A percentile compares a stretch with the other conserved stretches of the same genome.
Evolutionary conservation across 2,329 filamentous ascomycete genomes (phyloP).

Genomic region (Daldinia sp.): DNA sequence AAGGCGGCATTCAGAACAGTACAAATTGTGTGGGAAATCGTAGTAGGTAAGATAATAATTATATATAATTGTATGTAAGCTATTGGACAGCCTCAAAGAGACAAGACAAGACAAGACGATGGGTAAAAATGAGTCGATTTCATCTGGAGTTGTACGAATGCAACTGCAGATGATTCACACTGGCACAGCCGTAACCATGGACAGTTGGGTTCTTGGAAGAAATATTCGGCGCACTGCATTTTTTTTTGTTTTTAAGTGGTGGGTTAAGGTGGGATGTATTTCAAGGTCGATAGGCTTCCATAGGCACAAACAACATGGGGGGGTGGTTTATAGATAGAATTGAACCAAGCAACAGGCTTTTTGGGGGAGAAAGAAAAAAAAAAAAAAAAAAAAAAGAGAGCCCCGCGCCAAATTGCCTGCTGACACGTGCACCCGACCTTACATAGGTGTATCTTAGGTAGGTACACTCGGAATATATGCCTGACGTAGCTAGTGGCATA

Average conservation of each 20-base stretch:
- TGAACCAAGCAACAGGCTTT: not conserved
- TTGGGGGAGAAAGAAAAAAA: conserved; percentile 9
- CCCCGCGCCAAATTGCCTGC: conserved; percentile 36
- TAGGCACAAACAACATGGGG: not conserved
- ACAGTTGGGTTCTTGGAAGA: conserved; percentile 2
- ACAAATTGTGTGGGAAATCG: conserved; percentile 2
- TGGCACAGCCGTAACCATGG: conserved; percentile 2
- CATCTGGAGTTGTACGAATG: conserved; percentile 23
- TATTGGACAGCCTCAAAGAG: conserved; percentile 20
- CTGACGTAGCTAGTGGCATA: conserved; percentile 32
- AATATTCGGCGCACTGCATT: conserved; percentile 9
- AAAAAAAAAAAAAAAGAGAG: conserved; percentile 15
- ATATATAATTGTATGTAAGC: conserved; percentile 7
- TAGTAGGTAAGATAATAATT: not conserved
- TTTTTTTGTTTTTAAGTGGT: conserved; percentile 2
- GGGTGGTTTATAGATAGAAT: not conserved
- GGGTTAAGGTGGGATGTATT: not conserved
- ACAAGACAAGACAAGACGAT: conserved; percentile 2
- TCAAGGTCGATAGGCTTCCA: conserved; percentile 2
- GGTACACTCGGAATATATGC: not conserved
- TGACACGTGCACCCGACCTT: conserved; percentile 32
- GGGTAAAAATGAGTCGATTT: conserved; percentile 16
- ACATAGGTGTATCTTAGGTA: too few relatives aligned
- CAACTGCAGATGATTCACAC: conserved; percentile 8
- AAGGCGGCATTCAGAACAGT: conserved; percentile 39